Percentiles rank a stretch among this genome's conserved stretches.
Evolutionary conservation across 2,329 filamentous ascomycete genomes (phyloP).

Genomic region (Ophiognomonia clavigignenti-juglandacearum): DNA sequence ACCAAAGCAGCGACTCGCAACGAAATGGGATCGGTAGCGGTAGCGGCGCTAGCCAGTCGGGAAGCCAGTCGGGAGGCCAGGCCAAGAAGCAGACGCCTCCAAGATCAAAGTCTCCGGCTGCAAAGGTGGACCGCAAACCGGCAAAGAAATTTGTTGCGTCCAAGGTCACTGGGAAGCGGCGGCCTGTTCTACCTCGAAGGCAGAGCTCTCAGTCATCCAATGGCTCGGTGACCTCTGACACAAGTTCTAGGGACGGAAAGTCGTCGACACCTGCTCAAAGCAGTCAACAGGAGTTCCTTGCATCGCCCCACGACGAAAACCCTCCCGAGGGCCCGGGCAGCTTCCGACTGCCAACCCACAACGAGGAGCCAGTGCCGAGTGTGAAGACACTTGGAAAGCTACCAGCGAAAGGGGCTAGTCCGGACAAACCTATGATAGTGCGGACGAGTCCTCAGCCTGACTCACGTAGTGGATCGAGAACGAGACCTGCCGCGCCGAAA

Average conservation of each 20-base stretch:
- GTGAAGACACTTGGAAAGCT: slow-evolving; percentile 46
- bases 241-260: slow-evolving; percentile 26
- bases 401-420: slow-evolving; percentile 24
- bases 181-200: slow-evolving; percentile 40
- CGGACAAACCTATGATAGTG: not conserved
- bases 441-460: slow-evolving; percentile 3
- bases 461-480: not conserved
- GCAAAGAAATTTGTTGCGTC: slow-evolving; percentile 40
- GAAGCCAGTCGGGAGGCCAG: slow-evolving; percentile 11
- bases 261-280: slow-evolving; percentile 16
- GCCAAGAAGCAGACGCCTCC: slow-evolving; percentile 18
- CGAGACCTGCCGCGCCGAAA: not conserved
- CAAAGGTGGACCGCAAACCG: slow-evolving; percentile 25
- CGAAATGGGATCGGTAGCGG: slow-evolving; percentile 17
- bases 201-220: slow-evolving; percentile 43
- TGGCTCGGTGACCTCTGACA: slow-evolving; percentile 24
- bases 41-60: slow-evolving; percentile 1
- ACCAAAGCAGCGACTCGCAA: slow-evolving; percentile 17
- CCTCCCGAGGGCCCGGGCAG: slow-evolving; percentile 4
- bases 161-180: slow-evolving; percentile 37
- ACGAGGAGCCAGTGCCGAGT: slow-evolving; percentile 25
- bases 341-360: slow-evolving; percentile 7
- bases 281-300: not conserved
- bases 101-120: slow-evolving; percentile 18
- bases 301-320: slow-evolving; percentile 11